Base-by-base conservation (phyloP, 352 stramenopile genomes). In the Stramenopiles sp. region DNA sequence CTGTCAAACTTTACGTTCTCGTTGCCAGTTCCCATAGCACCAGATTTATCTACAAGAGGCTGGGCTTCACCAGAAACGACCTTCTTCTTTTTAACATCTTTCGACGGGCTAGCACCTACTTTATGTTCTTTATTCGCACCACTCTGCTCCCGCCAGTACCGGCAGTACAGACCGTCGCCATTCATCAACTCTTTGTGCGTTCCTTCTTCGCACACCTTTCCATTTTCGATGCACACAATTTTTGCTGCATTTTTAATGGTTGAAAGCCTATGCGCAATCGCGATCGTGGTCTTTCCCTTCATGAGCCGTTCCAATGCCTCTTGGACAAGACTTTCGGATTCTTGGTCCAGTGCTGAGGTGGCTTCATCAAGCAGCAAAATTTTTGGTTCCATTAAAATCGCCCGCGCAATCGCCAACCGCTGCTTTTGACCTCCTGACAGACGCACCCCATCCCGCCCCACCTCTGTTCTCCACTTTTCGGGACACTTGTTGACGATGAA, bases 281-380 rank as follows among this genome's bases (percentile, higher is more conserved):
- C 79, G 33, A 92, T 80, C 31, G 88, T 88, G 0, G 86, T 92
- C 4, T 33, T 31, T 33, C 53, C 53, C 12, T 71, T 33, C 53
- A 71, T 71, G 4, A 71, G 35, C 12, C 53, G 33, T 4, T 91
- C 83, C 4, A 93, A 79, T 71, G 88, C 90, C 0, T 80, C 77
- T 68, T 93, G 88, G 1, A 94, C 87, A 4, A 89, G 79, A 3
- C 80, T 75, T 77, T 94, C 88, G 78, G 82, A 88, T 73, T 89
- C 82, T 3, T 79, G 78, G 74, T 86, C 82, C 1, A 86, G 74
- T 1, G 81, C 80, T 33, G 81, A 88, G 36, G 87, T 94, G 25
- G 87, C 86, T 76, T 94, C 87, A 76, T 94, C 88, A 6, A 93
- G 79, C 18, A 93, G 79, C 18, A 94, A 73, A 48, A 93, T 81